Evolutionary conservation across 2,329 filamentous ascomycete species (phyloP).

Genomic region (Colletotrichum chrysophilum): DNA sequence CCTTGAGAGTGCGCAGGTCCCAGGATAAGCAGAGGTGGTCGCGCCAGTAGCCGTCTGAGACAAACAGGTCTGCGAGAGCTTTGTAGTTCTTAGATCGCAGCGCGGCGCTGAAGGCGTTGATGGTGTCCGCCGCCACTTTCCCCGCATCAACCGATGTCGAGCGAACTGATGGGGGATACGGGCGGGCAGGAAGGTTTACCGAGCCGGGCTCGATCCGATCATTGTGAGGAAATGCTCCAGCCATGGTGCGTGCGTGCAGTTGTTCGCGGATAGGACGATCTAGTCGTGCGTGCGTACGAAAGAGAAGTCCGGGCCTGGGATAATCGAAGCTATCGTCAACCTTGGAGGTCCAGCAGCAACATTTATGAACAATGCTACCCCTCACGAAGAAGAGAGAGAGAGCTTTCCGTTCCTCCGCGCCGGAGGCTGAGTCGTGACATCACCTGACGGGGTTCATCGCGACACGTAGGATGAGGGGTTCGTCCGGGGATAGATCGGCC

Average conservation of each 20-base stretch:
- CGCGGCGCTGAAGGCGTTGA: constrained; percentile 45
- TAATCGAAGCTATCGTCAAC: background rate
- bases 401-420: background rate
- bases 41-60: constrained; percentile 57
- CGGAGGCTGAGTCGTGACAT: constrained; percentile 13
- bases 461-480: background rate
- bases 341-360: background rate
- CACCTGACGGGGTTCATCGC: background rate
- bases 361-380: background rate
- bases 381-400: background rate
- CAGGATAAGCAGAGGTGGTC: constrained; percentile 63
- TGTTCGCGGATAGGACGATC: background rate
- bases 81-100: constrained; percentile 39
- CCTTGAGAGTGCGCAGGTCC: constrained; percentile 55
- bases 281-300: background rate
- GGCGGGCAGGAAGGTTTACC: constrained; percentile 54
- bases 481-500: constrained; percentile 12
- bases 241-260: background rate
- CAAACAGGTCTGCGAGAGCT: constrained; percentile 43
- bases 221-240: background rate
- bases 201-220: constrained; percentile 49
- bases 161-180: constrained; percentile 40
- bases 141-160: constrained; percentile 35
- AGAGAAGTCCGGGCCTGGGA: background rate
- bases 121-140: constrained; percentile 40